These are phyloP conservation scores for Tubosaeta brunneosetosa DNA, from an alignment of 768 basidiomycete species.

Conservation along the genomic window DNA sequence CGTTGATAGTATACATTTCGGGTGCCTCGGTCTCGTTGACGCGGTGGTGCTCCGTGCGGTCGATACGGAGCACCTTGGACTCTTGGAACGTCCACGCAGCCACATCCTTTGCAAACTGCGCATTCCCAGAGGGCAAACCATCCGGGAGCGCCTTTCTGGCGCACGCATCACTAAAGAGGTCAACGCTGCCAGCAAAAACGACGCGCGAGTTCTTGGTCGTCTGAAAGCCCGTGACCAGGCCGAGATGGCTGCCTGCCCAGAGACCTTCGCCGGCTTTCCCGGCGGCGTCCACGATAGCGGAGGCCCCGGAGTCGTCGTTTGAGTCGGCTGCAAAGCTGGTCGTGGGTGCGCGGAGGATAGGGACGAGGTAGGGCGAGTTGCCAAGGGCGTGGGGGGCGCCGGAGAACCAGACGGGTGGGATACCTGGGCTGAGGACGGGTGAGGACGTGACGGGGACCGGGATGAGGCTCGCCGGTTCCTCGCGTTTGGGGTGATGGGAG, in stretches of 20 bases:
- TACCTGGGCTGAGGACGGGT: conserved; percentile 44
- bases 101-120: conserved; percentile 67
- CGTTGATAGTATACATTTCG: conserved; percentile 81
- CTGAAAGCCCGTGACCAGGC: conserved; percentile 88
- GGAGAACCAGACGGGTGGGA: conserved; percentile 69
- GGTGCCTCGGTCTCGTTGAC: conserved; percentile 56
- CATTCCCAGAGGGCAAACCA: conserved; percentile 67
- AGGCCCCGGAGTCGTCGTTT: conserved; percentile 49
- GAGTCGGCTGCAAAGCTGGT: conserved; percentile 76
- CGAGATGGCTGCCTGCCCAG: conserved; percentile 76
- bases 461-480: conserved; percentile 59
- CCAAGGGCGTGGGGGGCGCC: conserved; percentile 63
- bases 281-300: conserved; percentile 63
- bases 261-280: conserved; percentile 75
- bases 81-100: conserved; percentile 92
- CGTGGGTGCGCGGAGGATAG: conserved; percentile 72
- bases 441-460: conserved; percentile 52
- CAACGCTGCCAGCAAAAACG: conserved; percentile 77
- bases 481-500: conserved; percentile 78
- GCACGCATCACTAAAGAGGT: conserved; percentile 74
- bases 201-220: conserved; percentile 70
- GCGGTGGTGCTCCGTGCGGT: conserved; percentile 67
- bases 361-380: conserved; percentile 74
- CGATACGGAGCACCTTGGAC: conserved; percentile 72
- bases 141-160: conserved; percentile 58